These are phyloP conservation scores for Leptographium flavum DNA, from an alignment of 2,329 filamentous ascomycete species.

Conservation along the genomic window DNA sequence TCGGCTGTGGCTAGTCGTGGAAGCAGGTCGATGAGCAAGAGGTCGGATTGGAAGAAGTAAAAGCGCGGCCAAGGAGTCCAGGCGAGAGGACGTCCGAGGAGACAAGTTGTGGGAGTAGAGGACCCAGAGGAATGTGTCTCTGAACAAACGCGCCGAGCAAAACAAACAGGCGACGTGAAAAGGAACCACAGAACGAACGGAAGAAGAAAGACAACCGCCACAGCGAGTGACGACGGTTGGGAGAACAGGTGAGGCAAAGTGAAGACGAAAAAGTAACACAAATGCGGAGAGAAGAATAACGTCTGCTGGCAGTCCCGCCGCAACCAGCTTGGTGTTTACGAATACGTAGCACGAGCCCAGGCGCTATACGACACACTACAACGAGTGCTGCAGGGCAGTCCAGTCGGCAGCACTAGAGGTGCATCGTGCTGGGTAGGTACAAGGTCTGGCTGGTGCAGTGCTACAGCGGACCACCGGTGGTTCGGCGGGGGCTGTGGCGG, in stretches of 20 bases:
- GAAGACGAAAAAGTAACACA: constrained; percentile 1
- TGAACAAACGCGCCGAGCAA: constrained; percentile 2
- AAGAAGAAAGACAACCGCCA: constrained; percentile 27
- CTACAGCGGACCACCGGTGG: too few species aligned
- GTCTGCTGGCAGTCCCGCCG: too few species aligned
- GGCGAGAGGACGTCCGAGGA: too few species aligned
- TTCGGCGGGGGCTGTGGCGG: not conserved
- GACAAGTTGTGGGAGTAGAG: not conserved
- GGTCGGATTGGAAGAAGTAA: not conserved
- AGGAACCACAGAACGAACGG: constrained; percentile 18
- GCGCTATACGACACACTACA: too few species aligned
- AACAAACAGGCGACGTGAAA: constrained; percentile 5
- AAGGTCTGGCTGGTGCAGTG: too few species aligned
- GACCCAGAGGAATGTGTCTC: not conserved
- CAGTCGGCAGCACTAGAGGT: too few species aligned
- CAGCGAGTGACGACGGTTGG: constrained; percentile 42
- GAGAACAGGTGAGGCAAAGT: constrained; percentile 7
- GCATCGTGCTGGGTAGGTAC: too few species aligned
- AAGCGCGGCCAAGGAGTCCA: too few species aligned
- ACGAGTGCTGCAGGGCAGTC: too few species aligned
- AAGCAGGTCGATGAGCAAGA: not conserved
- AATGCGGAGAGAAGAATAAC: not conserved
- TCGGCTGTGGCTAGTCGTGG: not conserved
- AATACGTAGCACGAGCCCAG: too few species aligned
- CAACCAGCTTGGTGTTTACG: too few species aligned